Percentiles rank a stretch among this genome's conserved stretches.
These are phyloP conservation scores for Phytophthora ohioensis DNA, from an alignment of 352 stramenopile genomes.

Conservation along the genomic window DNA sequence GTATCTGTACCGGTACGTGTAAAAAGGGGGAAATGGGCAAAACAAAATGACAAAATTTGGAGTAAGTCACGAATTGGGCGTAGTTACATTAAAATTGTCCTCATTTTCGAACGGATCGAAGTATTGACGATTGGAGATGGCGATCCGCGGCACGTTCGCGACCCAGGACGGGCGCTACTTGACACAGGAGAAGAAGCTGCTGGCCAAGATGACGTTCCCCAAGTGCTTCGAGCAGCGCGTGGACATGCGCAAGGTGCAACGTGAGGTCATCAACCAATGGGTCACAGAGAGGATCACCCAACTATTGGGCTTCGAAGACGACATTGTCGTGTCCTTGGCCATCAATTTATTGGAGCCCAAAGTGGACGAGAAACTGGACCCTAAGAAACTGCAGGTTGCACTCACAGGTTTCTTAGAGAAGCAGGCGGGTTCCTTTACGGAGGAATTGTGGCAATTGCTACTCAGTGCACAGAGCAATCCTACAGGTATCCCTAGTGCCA, in stretches of 20 bases:
- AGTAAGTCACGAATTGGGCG: no score
- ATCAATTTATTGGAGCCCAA: constrained; percentile 88
- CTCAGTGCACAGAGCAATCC: constrained; percentile 89
- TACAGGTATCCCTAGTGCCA: constrained; percentile 85
- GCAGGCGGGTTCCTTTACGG: constrained; percentile 80
- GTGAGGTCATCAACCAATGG: constrained; percentile 92
- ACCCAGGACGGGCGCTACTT: constrained; percentile 87
- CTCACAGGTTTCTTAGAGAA: constrained; percentile 94
- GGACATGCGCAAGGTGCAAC: constrained; percentile 91
- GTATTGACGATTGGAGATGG: constrained; percentile 11
- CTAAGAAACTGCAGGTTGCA: constrained; percentile 89
- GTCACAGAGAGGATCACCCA: constrained; percentile 87
- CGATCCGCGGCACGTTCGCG: constrained; percentile 53
- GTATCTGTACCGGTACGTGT: no score
- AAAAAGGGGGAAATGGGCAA: no score
- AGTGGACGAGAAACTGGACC: constrained; percentile 78
- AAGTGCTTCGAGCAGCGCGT: constrained; percentile 80
- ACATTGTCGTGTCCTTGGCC: constrained; percentile 90
- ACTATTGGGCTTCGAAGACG: constrained; percentile 92
- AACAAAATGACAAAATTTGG: no score
- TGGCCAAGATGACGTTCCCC: constrained; percentile 87
- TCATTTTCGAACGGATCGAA: no score
- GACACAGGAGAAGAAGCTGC: constrained; percentile 90
- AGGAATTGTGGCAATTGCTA: constrained; percentile 92
- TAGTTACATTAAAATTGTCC: no score